Percentiles rank a stretch among this genome's conserved stretches.
Conservation (phyloP, 2,329 filamentous ascomycete species). For the Penicillium psychrosexuale region DNA sequence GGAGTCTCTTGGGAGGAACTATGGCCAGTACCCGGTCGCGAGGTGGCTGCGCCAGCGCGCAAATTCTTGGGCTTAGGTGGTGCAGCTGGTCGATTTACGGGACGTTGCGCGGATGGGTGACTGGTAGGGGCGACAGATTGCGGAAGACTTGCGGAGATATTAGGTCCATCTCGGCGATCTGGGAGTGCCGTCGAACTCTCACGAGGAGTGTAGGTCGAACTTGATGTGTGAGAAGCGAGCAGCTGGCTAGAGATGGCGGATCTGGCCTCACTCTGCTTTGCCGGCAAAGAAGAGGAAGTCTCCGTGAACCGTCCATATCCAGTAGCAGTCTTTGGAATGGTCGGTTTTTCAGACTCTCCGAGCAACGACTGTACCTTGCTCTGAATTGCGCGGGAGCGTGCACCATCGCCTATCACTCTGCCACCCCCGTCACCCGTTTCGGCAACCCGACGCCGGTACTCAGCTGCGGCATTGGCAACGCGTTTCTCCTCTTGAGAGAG, state of each 20-base stretch:
- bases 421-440: conserved; percentile 52
- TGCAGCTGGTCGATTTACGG: conserved; percentile 49
- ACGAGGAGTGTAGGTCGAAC: conserved; percentile 17
- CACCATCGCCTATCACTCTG: conserved; percentile 49
- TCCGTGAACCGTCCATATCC: conserved; percentile 88
- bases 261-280: conserved; percentile 34
- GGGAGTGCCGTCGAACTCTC: conserved; percentile 14
- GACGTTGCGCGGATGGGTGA: conserved; percentile 27
- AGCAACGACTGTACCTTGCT: conserved; percentile 84
- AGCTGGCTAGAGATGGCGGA: conserved; percentile 14
- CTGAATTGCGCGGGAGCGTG: conserved; percentile 79
- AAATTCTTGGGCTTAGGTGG: conserved; percentile 62
- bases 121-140: conserved; percentile 14
- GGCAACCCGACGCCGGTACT: conserved; percentile 75
- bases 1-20: conserved; percentile 27
- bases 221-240: conserved; percentile 23
- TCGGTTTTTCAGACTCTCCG: conserved; percentile 65
- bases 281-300: conserved; percentile 38
- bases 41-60: conserved; percentile 43
- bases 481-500: conserved; percentile 85
- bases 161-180: conserved; percentile 17
- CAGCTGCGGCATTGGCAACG: conserved; percentile 82
- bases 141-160: conserved; percentile 20
- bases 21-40: conserved; percentile 22
- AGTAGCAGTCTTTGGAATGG: conserved; percentile 68